Base-by-base conservation (phyloP, 192 early-diverging fungal species). In the Allomyces macrogynus region DNA sequence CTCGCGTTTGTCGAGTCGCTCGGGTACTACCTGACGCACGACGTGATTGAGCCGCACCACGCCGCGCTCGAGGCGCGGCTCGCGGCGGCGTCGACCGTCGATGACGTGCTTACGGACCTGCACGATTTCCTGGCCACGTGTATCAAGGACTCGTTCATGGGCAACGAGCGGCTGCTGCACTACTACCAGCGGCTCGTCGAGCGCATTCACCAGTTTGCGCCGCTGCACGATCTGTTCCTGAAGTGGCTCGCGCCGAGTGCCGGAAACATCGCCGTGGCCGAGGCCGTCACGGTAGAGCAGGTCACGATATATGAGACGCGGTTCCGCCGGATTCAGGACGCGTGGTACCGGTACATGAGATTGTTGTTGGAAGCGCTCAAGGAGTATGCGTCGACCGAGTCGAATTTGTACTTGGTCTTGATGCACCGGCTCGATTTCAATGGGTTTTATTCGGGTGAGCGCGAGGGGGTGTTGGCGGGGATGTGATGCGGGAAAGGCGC, bases 31-130 rank as follows among this genome's bases (percentile, higher is more conserved):
- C 79, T 88, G 43, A 87, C 86, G 64, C 90, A 83, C 66, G 92
- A 99, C 70, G 93, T 95, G 9, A 77, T 99, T 60, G 94, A 97
- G 69, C 92, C 90, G 27, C 84, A 88, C 67, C 95, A 90, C 89
- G 69, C 70, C 18, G 67, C 68, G 23, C 76, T 99, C 68, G 84
- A 86, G 25, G 68, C 66, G 23, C 74, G 81, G 63, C 70, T 95
- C 64, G 65, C 72, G 43, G 80, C 79, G 60, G 80, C 79, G 61
- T 70, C 77, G 16, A 98, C 95, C 0, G 89, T 97, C 26, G 92
- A 97, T 65, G 86, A 94, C 26, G 78, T 99, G 44, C 70, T 89
- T 14, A 74, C 83, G 67, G 75, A 81, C 40, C 93, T 95, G 70
- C 78, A 80, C 7, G 86, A 89, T 60, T 92, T 92, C 62, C 70